These are phyloP conservation scores for Dendrocalamus sinicus DNA, from an alignment of 176 grass and related monocot species.

Conservation along the genomic window DNA sequence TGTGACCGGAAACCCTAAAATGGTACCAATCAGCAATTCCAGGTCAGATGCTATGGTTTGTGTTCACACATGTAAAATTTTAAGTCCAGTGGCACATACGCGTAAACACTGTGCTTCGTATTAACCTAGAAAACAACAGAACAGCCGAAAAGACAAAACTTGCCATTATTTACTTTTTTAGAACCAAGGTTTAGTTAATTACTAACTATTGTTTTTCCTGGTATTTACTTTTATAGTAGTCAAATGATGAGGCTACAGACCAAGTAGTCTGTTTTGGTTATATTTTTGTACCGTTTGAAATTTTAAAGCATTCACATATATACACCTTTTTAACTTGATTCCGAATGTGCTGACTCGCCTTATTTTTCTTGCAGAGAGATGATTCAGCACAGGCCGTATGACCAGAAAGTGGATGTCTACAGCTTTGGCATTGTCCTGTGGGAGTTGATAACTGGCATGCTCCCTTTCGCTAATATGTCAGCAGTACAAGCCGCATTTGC, in stretches of 20 bases:
- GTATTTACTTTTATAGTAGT: conserved; percentile 4
- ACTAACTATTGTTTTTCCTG: not conserved
- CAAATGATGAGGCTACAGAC: not conserved
- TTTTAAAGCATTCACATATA: not conserved
- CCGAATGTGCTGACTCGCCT: not conserved
- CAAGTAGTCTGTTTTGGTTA: not conserved
- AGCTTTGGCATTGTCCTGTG: conserved; percentile 59
- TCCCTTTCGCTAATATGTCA: conserved; percentile 55
- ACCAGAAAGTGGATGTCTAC: conserved; percentile 62
- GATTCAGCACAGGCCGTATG: conserved; percentile 61
- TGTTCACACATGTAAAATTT: not conserved
- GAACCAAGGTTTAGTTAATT: not conserved
- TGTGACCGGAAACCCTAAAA: not conserved
- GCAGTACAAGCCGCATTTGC: conserved; percentile 57
- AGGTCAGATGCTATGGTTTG: not conserved
- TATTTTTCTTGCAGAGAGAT: conserved; percentile 48
- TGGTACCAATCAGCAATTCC: not conserved
- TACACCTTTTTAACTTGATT: not conserved
- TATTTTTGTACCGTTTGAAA: not conserved
- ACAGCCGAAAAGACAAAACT: not conserved
- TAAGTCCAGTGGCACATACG: not conserved
- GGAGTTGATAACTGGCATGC: conserved; percentile 58
- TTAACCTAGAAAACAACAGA: conserved; percentile 13
- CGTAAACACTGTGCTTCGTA: not conserved
- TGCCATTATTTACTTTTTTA: not conserved